phyloP scores from a whole-genome alignment of 176 grass and related monocot species.

The Hyparrhenia diplandra region DNA sequence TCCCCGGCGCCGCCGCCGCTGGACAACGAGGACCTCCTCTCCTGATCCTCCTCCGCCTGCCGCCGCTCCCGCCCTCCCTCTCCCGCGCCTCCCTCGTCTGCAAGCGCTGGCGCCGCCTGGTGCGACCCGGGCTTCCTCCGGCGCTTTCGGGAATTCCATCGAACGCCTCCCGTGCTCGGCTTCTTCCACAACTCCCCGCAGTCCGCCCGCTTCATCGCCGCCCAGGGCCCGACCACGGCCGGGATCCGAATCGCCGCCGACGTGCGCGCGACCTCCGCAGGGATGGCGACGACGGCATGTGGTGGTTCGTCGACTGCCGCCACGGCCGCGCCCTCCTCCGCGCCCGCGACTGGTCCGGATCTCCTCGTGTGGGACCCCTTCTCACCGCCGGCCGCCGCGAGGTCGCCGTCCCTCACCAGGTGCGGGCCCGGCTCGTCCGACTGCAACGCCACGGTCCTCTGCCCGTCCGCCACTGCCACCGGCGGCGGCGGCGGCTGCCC shows the following conservation, averaged over 20 bases:
- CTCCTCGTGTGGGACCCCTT: slow-evolving; percentile 23
- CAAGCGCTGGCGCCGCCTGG: too few species aligned
- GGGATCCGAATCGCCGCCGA: not conserved
- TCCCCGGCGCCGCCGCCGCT: not conserved
- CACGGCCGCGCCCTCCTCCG: slow-evolving; percentile 25
- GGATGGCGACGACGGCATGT: slow-evolving; percentile 9
- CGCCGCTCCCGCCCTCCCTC: not conserved
- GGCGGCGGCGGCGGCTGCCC: not conserved
- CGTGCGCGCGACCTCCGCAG: not conserved
- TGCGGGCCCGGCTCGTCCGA: not conserved
- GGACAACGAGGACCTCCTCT: not conserved
- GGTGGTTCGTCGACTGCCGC: slow-evolving; percentile 29
- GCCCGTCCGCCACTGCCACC: not conserved
- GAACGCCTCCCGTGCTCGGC: slow-evolving; percentile 14
- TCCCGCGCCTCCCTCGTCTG: too few species aligned
- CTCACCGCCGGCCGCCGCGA: not conserved
- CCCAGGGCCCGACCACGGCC: not conserved
- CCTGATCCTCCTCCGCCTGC: slow-evolving; percentile 13
- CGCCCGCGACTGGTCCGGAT: not conserved
- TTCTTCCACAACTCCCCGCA: slow-evolving; percentile 20
- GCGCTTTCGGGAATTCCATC: slow-evolving; percentile 9
- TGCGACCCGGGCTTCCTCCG: too few species aligned
- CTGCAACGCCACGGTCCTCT: not conserved
- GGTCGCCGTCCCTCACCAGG: not conserved
- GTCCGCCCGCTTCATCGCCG: not conserved